phyloP scores from a whole-genome alignment of 768 basidiomycete genomes.

The Psilocybe tampanensis region DNA sequence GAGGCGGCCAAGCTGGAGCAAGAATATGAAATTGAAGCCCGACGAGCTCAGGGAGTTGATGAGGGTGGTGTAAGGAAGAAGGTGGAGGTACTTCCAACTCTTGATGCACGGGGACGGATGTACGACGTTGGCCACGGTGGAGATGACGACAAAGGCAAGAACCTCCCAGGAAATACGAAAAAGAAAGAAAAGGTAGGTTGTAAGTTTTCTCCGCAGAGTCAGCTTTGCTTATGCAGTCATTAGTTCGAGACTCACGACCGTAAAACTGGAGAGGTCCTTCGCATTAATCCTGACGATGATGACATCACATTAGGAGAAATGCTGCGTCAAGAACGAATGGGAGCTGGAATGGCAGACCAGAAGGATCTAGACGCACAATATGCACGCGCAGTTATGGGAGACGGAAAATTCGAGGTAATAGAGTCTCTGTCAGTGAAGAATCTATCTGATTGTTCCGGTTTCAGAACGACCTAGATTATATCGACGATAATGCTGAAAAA shows the following conservation, averaged over 20 bases:
- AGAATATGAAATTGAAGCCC: conserved; percentile 79
- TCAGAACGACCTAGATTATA: conserved; percentile 89
- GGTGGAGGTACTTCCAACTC: conserved; percentile 85
- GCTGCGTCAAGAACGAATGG: conserved; percentile 89
- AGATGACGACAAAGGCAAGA: conserved; percentile 45
- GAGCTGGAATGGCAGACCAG: conserved; percentile 87
- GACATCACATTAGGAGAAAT: conserved; percentile 84
- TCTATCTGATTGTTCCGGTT: neutral
- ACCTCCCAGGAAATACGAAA: conserved; percentile 73
- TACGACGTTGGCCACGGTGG: conserved; percentile 91
- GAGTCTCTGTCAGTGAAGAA: neutral
- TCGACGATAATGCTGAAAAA: conserved; percentile 95
- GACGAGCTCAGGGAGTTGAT: conserved; percentile 46
- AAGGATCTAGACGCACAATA: conserved; percentile 91
- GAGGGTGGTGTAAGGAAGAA: conserved; percentile 52
- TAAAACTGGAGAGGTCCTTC: conserved; percentile 87
- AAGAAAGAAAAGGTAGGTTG: conserved; percentile 72
- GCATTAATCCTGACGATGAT: conserved; percentile 93
- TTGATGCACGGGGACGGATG: conserved; percentile 81
- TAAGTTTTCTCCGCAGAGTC: conserved; percentile 1
- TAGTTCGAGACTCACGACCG: conserved; percentile 88
- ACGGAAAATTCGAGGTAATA: conserved; percentile 82
- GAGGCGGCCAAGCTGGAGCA: conserved; percentile 78
- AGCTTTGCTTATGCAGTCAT: neutral
- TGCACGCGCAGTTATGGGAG: conserved; percentile 84